phyloP scores from a whole-genome alignment of 176 grass and related monocot genomes.

The Tuctoria greenei region DNA sequence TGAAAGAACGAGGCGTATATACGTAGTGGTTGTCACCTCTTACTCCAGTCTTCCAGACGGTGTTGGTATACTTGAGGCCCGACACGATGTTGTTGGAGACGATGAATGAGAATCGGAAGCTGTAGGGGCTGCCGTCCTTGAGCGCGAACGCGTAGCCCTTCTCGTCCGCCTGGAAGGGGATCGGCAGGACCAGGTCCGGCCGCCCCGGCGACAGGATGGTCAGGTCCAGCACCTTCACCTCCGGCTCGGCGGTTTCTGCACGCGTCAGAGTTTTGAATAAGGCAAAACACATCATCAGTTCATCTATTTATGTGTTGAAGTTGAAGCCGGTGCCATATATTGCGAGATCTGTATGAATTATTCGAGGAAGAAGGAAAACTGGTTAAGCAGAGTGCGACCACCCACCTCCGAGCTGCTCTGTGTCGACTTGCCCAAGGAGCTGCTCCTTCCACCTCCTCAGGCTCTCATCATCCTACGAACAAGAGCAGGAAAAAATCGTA shows the following conservation, averaged over 20 bases:
- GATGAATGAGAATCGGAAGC: slow-evolving; percentile 74
- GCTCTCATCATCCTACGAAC: slow-evolving; percentile 73
- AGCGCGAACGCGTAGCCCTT: slow-evolving; percentile 77
- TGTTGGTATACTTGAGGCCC: slow-evolving; percentile 85
- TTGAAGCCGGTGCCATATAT: background rate
- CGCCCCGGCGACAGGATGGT: slow-evolving; percentile 66
- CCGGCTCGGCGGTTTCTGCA: slow-evolving; percentile 74
- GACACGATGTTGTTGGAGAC: slow-evolving; percentile 92
- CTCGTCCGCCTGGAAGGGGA: slow-evolving; percentile 65
- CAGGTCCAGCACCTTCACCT: slow-evolving; percentile 74
- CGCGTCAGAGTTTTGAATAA: background rate
- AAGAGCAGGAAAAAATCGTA: background rate
- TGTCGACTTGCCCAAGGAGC: slow-evolving; percentile 79
- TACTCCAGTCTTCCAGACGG: slow-evolving; percentile 85
- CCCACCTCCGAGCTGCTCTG: slow-evolving; percentile 73
- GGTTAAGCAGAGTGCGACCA: background rate
- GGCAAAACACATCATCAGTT: no score
- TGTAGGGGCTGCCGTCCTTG: slow-evolving; percentile 86
- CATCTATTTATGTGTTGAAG: no score
- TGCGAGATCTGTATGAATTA: background rate
- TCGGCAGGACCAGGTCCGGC: slow-evolving; percentile 59
- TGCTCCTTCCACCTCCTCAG: slow-evolving; percentile 91
- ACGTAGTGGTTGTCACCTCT: slow-evolving; percentile 52
- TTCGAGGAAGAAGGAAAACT: background rate
- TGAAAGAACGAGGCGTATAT: background rate